Percentiles rank a stretch among this genome's conserved stretches.
phyloP scores from a whole-genome alignment of 352 stramenopile genomes.

The Phytophthora ramorum region DNA sequence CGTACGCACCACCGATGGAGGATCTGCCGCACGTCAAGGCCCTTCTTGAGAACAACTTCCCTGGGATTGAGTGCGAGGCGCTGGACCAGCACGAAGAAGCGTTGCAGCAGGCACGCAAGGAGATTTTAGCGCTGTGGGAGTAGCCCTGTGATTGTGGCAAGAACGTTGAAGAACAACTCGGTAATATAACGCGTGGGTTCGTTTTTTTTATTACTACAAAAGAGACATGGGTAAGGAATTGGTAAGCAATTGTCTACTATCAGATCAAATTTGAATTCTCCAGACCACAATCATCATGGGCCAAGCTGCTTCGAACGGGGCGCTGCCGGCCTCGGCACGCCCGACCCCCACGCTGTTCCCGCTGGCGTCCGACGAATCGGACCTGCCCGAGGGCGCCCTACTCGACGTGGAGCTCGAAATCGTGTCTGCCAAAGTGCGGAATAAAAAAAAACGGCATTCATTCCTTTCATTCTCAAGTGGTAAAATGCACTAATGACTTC shows the following conservation, averaged over 20 bases:
- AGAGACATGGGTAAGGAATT: constrained; percentile 10
- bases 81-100: constrained; percentile 23
- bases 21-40: constrained; percentile 31
- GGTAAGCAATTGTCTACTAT: too few relatives aligned
- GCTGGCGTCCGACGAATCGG: constrained; percentile 21
- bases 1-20: constrained; percentile 34
- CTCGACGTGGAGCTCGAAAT: constrained; percentile 47
- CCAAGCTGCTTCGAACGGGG: constrained; percentile 27
- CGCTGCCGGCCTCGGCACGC: not conserved
- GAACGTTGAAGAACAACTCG: not conserved
- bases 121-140: constrained; percentile 36
- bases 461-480: not conserved
- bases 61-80: constrained; percentile 31
- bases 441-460: constrained; percentile 7
- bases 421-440: constrained; percentile 42
- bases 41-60: constrained; percentile 43
- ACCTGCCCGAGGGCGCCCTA: constrained; percentile 21
- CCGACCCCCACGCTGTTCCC: constrained; percentile 23
- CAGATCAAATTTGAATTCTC: constrained; percentile 17
- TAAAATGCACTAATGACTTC: constrained; percentile 4
- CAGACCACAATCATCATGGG: constrained; percentile 23
- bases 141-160: not conserved
- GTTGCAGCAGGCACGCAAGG: constrained; percentile 25
- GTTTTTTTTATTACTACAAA: not conserved
- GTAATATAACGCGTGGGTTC: constrained; percentile 10